Percentiles rank a stretch among this genome's conserved stretches.
phyloP scores from a whole-genome alignment of 108 stramenopile species.

The Pseudonitzschia delicatissima region DNA sequence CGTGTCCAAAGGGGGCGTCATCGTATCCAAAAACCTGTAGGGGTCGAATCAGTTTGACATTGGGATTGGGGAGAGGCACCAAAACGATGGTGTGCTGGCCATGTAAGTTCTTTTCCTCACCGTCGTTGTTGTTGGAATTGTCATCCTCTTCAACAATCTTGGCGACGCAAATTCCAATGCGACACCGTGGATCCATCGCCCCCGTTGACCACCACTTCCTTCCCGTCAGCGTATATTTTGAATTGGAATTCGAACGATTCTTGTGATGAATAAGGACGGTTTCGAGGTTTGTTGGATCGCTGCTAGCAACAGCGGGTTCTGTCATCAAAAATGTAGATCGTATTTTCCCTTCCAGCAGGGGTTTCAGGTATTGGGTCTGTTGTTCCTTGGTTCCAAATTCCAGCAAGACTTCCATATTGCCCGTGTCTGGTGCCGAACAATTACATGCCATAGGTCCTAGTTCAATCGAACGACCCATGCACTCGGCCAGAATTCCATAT shows the following conservation, averaged over 20 bases:
- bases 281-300: conserved; percentile 91
- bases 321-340: conserved; percentile 95
- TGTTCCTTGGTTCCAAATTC: conserved; percentile 83
- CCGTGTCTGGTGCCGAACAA: conserved; percentile 95
- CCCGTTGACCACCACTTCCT: conserved; percentile 93
- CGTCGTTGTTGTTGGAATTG: not conserved
- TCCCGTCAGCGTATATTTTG: conserved; percentile 71
- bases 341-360: conserved; percentile 78
- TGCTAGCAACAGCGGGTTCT: conserved; percentile 88
- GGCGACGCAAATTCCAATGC: conserved; percentile 85
- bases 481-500: conserved; percentile 86
- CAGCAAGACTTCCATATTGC: conserved; percentile 96
- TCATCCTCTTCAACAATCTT: conserved; percentile 28
- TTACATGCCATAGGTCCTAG: conserved; percentile 94
- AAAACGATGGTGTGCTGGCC: conserved; percentile 72
- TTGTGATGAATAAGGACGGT: conserved; percentile 47
- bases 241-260: not conserved
- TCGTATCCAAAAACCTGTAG: conserved; percentile 94
- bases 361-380: conserved; percentile 65
- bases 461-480: conserved; percentile 84
- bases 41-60: conserved; percentile 73
- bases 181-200: conserved; percentile 90
- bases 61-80: conserved; percentile 78
- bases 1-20: conserved; percentile 92
- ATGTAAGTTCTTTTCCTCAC: conserved; percentile 19